Base-by-base conservation (phyloP, 805 yeast species). In the Saccharomycopsis fermentans region DNA sequence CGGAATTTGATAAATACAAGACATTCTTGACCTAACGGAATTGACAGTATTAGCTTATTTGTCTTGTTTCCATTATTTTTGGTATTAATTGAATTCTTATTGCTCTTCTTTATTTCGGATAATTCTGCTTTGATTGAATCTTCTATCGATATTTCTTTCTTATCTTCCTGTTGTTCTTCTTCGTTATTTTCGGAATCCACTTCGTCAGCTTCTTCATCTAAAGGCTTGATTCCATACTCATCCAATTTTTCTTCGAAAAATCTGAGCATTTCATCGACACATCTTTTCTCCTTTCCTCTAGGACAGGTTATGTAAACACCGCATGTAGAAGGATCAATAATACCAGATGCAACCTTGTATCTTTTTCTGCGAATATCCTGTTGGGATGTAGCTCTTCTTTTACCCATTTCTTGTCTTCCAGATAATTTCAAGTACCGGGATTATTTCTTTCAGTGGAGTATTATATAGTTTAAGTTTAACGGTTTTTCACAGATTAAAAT, bases 281-380 rank as follows among this genome's bases (percentile, higher is more conserved):
- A 89, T 56, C 79, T 82, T 57, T 77, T 77, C 69, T 94, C 99
- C 60, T 84, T 82, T 40, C 86, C 86, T 65, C 96, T 78, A 55
- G 82, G 81, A 70, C 97, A 92, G 0, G 98, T 87, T 12, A 90
- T 96, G 70, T 87, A 94, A 0, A 94, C 77, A 0, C 99, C 99
- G 40, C 84, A 74, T 57, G 94, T 87, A 43, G 86, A 86, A 0
- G 97, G 96, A 66, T 91, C 97, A 19, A 91, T 70, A 57, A 81
- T 73, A 8, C 81, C 81, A 1, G 73, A 67, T 19, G 76, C 73
- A 5, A 68, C 63, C 64, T 79, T 80, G 69, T 74, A 81, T 70
- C 74, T 73, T 39, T 60, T 58, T 52, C 58, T 57, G 26, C 59
- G 26, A 2, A 40, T 47, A 32, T 48, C 54, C 19, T 34, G n/a